Base-by-base conservation (phyloP, 75 land plant genomes). In the Selaginella tamariscina region DNA sequence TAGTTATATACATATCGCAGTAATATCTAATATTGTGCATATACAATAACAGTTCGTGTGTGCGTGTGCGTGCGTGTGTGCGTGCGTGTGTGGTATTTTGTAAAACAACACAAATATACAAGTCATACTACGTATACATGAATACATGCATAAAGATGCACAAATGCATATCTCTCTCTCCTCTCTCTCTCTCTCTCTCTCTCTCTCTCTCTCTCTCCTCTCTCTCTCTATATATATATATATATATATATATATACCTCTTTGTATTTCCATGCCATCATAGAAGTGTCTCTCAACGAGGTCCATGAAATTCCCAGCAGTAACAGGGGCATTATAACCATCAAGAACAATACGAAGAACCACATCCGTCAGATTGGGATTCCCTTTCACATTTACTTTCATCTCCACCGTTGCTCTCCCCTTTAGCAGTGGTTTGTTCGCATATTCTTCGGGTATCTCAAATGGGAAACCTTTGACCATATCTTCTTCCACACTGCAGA, bases 401-500 rank as follows among this genome's bases (percentile, higher is more conserved):
- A 95, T 95, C 66, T 95, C 92, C 56, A 95, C 87, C 24, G 85
- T 73, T 56, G 99, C 99, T 68, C 99, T 86, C 2, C 99, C 99
- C 72, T 95, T 95, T 75, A 95, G 60, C 15, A 91, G 77, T 31
- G 99, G 99, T 85, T 79, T 88, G 55, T 55, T 84, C 33, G 74
- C 81, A 75, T 84, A 95, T 74, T 95, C 97, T 65, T 87, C 86
- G 1, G 99, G 99, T 31, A 95, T 87, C 66, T 90, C 91, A 70
- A 75, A 84, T 5, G 99, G 99, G 62, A 95, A 95, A 55, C 79
- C 78, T 44, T 82, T 85, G 65, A 95, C 92, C 99, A 95, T 95
- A 64, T 86, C 92, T 82, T 95, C 97, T 81, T 95, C 99, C 70
- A 95, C 81, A 95, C 99, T 95, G 99, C 99, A 84, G 94, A 89